phyloP scores from a whole-genome alignment of 768 basidiomycete genomes.

The Pleurotus cornucopiae region DNA sequence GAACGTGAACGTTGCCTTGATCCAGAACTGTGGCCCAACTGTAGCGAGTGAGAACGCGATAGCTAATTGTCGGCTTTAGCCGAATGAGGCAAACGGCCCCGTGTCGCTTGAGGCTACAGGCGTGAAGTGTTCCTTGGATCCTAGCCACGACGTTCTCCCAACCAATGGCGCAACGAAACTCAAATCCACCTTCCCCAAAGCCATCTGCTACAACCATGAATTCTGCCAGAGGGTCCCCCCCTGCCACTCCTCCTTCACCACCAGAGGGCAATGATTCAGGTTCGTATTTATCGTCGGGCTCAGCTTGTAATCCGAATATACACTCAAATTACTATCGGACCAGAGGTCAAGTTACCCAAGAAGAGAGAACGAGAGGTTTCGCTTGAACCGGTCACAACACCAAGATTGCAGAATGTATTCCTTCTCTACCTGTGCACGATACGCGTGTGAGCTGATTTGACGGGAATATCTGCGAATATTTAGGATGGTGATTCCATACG shows the following conservation, averaged over 20 bases:
- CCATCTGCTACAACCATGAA: not conserved
- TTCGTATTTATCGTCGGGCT: slow-evolving; percentile 18
- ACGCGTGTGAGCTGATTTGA: slow-evolving; percentile 6
- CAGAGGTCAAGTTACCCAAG: slow-evolving; percentile 50
- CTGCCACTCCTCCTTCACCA: slow-evolving; percentile 42
- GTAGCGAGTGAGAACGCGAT: not conserved
- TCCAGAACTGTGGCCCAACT: not conserved
- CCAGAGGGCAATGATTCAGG: slow-evolving; percentile 41
- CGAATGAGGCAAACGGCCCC: slow-evolving; percentile 19
- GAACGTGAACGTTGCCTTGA: not conserved
- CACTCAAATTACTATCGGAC: not conserved
- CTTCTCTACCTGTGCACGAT: not conserved
- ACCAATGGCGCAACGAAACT: not conserved
- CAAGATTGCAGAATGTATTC: slow-evolving; percentile 29
- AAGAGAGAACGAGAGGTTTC: slow-evolving; percentile 81
- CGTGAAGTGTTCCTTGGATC: slow-evolving; percentile 1
- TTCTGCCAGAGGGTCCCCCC: slow-evolving; percentile 22
- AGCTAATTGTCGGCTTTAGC: slow-evolving; percentile 29
- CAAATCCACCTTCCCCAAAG: not conserved
- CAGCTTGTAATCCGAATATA: not conserved
- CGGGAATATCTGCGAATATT: slow-evolving; percentile 3
- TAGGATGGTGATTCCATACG: slow-evolving; percentile 37
- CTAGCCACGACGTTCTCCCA: not conserved
- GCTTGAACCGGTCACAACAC: slow-evolving; percentile 57
- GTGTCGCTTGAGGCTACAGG: not conserved